Evolutionary conservation across 2,329 filamentous ascomycete genomes (phyloP), one percentile per base, ranked within the genome.

Genomic region (Fusarium sp.): DNA sequence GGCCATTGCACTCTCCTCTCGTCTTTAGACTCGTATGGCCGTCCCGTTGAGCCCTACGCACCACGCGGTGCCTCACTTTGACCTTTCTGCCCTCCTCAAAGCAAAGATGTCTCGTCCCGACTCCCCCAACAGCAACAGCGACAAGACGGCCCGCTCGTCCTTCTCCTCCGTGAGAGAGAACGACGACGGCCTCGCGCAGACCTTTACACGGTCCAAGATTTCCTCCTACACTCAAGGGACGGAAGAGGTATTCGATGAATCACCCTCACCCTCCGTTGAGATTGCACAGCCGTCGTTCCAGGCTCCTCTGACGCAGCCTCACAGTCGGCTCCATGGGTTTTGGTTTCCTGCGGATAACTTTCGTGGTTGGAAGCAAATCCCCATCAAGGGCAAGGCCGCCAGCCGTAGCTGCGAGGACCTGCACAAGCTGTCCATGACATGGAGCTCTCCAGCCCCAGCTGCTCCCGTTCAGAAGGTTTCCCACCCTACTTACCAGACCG

Each of bases 151-250:
- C 6, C 87, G 89, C 69, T 87, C 88, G 33, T 91, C 89, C 67
- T 91, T 91, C 82, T 91, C 89, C 33, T 91, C 89, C 54, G 89
- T 91, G 68, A 86, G 89, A 70, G 89, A 91, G 83, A 87, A 88
- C 80, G 88, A 90, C 78, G 85, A 86, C 75, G 87, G 88, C 69
- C 82, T 91, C 33, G 87, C 88, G 65, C 90, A 92, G 83, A 89
- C 88, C 65, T 92, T 92, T 73, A 91, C 90, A 59, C 87, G 87
- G 63, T 88, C 89, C 79, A 92, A 91, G 81, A 83, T 91, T 70
- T 92, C 90, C 38, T 90, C 88, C 65, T 91, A 90, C 77, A 84
- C 84, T 54, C 81, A 83, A 66, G 80, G 81, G 32, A 81, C 85
- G 74, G 88, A 90, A 76, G 85, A 87, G 65, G 85, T 87, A 78